Percentiles rank a stretch among this genome's conserved stretches.
Conservation (phyloP, 768 basidiomycete genomes). For the Chalciporus chontae region DNA sequence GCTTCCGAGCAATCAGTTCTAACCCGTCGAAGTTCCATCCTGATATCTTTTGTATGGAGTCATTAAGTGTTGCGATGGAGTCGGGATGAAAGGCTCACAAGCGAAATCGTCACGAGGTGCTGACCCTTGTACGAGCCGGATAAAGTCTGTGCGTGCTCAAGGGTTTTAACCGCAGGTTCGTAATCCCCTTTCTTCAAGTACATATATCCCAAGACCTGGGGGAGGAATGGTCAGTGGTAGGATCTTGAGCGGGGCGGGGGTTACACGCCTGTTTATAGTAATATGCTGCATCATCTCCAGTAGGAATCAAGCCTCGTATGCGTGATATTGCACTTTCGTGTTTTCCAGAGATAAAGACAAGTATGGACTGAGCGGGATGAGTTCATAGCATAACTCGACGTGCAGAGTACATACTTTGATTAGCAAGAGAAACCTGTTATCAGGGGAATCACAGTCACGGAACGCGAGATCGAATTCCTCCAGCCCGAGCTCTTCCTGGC, state of each 20-base stretch:
- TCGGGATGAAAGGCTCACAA: not conserved
- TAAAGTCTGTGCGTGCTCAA: not conserved
- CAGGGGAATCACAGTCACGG: not conserved
- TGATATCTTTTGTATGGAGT: not conserved
- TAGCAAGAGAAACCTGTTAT: slow-evolving; percentile 6
- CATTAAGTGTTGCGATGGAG: no score
- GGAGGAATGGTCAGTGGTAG: no score
- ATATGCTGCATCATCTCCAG: no score
- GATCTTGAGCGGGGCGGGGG: no score
- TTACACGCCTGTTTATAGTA: no score
- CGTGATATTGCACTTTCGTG: not conserved
- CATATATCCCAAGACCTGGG: slow-evolving; percentile 3
- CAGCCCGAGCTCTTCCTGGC: slow-evolving; percentile 1
- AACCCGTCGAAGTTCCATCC: slow-evolving; percentile 9
- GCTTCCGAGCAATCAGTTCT: not conserved
- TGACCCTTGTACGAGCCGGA: not conserved
- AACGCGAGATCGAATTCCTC: slow-evolving; percentile 10
- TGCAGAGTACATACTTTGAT: slow-evolving; percentile 4
- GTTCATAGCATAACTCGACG: no score
- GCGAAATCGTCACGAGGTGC: not conserved
- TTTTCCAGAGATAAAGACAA: slow-evolving; percentile 7
- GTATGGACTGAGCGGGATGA: not conserved
- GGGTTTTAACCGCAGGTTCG: not conserved
- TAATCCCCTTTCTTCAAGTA: not conserved
- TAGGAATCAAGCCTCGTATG: not conserved